These are phyloP conservation scores for Neopestalotiopsis clavispora DNA, from an alignment of 2,329 filamentous ascomycete genomes.

Conservation along the genomic window DNA sequence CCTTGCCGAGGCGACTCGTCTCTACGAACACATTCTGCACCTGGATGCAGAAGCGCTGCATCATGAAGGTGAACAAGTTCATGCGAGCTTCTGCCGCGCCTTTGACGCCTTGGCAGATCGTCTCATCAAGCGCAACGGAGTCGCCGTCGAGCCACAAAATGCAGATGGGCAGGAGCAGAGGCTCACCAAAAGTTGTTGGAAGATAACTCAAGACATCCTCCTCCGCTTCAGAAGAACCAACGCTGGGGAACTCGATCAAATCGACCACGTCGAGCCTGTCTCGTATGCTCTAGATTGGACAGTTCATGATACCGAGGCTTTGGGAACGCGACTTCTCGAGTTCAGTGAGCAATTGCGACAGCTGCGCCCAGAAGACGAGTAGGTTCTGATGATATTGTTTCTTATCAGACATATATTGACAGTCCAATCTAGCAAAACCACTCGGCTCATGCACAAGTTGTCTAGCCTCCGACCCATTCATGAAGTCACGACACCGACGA, in stretches of 20 bases:
- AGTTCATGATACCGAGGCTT: not conserved
- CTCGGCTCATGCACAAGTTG: not conserved
- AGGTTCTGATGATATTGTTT: not conserved
- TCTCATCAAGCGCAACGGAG: not conserved
- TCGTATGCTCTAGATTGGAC: not conserved
- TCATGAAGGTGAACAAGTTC: not conserved
- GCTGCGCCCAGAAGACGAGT: not conserved
- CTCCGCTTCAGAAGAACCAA: not conserved
- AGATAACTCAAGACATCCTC: slow-evolving; percentile 11
- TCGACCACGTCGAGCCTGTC: not conserved
- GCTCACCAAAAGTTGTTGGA: slow-evolving; percentile 1
- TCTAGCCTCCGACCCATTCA: not conserved
- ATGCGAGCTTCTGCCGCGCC: not conserved
- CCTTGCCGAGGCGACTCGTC: not conserved
- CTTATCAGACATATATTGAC: not conserved
- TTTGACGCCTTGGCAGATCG: not conserved
- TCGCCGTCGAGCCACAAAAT: not conserved
- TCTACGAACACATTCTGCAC: not conserved
- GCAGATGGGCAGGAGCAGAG: not conserved
- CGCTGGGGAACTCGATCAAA: too few relatives aligned
- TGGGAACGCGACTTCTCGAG: not conserved
- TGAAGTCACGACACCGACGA: not conserved
- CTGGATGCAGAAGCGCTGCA: too few relatives aligned
- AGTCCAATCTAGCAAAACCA: not conserved
- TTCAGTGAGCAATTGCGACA: not conserved